These are phyloP conservation scores for Amanita molliuscula DNA, from an alignment of 768 basidiomycete species.

Conservation along the genomic window DNA sequence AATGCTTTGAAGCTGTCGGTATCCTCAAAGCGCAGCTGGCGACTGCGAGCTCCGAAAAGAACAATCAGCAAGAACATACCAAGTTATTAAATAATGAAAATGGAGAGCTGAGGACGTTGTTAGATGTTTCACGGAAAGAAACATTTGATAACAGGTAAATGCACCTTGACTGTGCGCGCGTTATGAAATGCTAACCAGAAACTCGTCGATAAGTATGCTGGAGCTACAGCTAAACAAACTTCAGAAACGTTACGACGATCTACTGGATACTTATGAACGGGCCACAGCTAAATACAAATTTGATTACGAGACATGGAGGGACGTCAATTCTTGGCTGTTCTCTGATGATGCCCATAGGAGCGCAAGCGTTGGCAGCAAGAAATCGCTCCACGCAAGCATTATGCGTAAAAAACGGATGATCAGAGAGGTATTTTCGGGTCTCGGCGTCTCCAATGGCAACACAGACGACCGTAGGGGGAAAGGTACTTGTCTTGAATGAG, in stretches of 20 bases:
- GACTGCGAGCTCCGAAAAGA: constrained; percentile 14
- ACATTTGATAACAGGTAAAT: constrained; percentile 4
- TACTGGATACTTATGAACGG: constrained; percentile 32
- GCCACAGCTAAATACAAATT: constrained; percentile 35
- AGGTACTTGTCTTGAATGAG: neutral
- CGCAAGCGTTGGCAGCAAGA: constrained; percentile 18
- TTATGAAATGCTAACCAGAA: neutral
- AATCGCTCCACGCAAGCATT: constrained; percentile 12
- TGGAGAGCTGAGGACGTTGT: constrained; percentile 12
- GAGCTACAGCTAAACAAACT: constrained; percentile 23
- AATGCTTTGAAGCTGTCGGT: constrained; percentile 24
- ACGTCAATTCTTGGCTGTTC: constrained; percentile 33
- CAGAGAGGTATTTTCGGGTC: constrained; percentile 13
- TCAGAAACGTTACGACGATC: constrained; percentile 31
- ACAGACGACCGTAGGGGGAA: neutral
- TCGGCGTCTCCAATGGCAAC: constrained; percentile 3
- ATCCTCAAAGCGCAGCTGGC: constrained; percentile 20
- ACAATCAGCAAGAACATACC: constrained; percentile 13
- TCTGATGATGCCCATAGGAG: constrained; percentile 19
- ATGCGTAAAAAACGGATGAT: constrained; percentile 15
- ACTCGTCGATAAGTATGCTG: constrained; percentile 7
- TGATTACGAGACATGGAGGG: constrained; percentile 45
- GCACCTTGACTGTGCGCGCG: neutral
- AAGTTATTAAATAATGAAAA: constrained; percentile 16
- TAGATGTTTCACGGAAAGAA: neutral